Percentiles rank a stretch among this genome's conserved stretches.
phyloP scores from a whole-genome alignment of 257 asterid genomes.

The Solanum phureja region DNA sequence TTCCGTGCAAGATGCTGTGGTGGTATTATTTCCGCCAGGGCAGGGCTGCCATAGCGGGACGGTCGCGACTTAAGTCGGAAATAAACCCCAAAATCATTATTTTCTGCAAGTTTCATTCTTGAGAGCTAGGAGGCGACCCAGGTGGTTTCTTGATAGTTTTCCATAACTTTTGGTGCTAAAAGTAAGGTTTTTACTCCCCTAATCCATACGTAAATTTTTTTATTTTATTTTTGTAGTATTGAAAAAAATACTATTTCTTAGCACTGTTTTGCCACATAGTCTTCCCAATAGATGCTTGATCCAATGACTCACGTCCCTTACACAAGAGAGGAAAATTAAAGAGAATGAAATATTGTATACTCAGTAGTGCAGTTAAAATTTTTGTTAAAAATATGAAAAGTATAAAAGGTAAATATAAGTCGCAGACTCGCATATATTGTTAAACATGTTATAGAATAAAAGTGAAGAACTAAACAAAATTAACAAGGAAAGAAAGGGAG shows the following conservation, averaged over 20 bases:
- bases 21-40: no score
- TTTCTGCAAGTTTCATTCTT: no score
- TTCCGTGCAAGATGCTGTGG: fast-evolving
- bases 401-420: neutral
- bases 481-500: no score
- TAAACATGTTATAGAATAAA: no score
- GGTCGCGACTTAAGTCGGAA: no score
- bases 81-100: no score
- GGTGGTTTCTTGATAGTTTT: no score
- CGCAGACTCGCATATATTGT: neutral
- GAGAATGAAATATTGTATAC: neutral
- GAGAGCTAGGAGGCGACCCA: no score
- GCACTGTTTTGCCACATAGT: neutral
- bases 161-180: no score
- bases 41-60: no score
- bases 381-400: neutral
- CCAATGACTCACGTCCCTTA: neutral
- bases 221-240: neutral
- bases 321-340: neutral
- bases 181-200: no score
- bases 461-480: neutral
- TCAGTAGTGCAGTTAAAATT: neutral
- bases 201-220: no score
- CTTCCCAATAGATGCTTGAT: neutral
- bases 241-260: neutral